Evolutionary conservation across 176 grass and related monocot species (phyloP).

Genomic region (Leersia perrieri): DNA sequence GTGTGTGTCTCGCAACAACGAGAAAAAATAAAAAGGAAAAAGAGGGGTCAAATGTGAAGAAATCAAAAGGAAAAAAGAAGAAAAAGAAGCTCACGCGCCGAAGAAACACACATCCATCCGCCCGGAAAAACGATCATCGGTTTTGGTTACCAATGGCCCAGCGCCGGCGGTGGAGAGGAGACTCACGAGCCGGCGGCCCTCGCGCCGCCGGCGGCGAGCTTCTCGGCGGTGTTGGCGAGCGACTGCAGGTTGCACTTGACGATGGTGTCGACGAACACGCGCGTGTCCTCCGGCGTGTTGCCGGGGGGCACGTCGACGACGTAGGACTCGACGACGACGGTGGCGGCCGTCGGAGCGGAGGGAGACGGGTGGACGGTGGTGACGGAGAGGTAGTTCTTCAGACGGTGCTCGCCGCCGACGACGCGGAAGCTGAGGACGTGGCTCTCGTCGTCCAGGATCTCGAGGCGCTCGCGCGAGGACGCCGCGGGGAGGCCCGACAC

Average conservation of each 20-base stretch:
- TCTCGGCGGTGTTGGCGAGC: conserved; percentile 77
- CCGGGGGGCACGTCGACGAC: conserved; percentile 90
- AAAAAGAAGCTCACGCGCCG: conserved; percentile 28
- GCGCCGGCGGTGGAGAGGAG: background rate
- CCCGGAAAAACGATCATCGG: conserved; percentile 31
- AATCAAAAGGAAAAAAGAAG: background rate
- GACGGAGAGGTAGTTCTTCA: conserved; percentile 83
- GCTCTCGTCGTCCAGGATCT: conserved; percentile 93
- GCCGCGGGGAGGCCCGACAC: conserved; percentile 87
- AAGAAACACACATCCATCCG: conserved; percentile 37
- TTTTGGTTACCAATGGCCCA: background rate
- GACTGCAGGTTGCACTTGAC: conserved; percentile 98
- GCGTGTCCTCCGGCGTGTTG: conserved; percentile 90
- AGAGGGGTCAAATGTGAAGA: conserved; percentile 44
- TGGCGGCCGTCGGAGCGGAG: conserved; percentile 45
- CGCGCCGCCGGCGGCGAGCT: conserved; percentile 35
- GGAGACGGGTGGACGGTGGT: conserved; percentile 73
- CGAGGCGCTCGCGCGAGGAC: conserved; percentile 76
- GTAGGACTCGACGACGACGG: conserved; percentile 93
- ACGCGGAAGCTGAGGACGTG: conserved; percentile 92
- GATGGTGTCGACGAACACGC: conserved; percentile 92
- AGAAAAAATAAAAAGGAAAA: background rate
- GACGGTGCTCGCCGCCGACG: conserved; percentile 88
- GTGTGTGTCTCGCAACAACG: conserved; percentile 41
- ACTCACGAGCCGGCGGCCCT: conserved; percentile 32